Conservation (phyloP, 805 yeast species). For the Debaryomyces hansenii region DNA sequence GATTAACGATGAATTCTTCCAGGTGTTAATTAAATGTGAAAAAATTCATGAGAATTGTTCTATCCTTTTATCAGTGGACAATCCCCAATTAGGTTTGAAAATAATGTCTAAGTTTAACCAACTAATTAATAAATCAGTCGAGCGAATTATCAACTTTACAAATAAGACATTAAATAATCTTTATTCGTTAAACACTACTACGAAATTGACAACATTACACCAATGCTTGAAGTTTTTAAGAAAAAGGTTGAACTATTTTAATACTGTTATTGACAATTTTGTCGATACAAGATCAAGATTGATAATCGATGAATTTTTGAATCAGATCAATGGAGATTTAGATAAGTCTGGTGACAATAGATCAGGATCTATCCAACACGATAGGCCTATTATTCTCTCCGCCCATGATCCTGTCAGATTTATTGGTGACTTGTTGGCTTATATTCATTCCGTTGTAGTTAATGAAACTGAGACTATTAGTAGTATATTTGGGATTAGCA, state of each 20-base stretch:
- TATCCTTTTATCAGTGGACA: constrained; percentile 66
- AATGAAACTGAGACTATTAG: constrained; percentile 80
- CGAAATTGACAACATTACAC: constrained; percentile 27
- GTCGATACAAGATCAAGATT: constrained; percentile 65
- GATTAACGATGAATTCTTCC: constrained; percentile 57
- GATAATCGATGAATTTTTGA: constrained; percentile 65
- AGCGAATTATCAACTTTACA: constrained; percentile 28
- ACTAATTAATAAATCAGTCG: constrained; percentile 44
- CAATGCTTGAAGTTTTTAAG: constrained; percentile 29
- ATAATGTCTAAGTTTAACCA: constrained; percentile 60
- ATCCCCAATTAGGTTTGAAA: constrained; percentile 62
- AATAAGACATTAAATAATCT: constrained; percentile 34
- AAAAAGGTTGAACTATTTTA: constrained; percentile 50
- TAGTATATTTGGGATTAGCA: constrained; percentile 47
- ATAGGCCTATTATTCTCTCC: constrained; percentile 57
- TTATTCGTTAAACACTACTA: constrained; percentile 24
- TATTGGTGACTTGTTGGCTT: constrained; percentile 85
- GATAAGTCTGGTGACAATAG: constrained; percentile 4
- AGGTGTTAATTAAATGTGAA: constrained; percentile 59
- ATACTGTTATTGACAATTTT: constrained; percentile 60
- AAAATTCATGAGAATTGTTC: constrained; percentile 66
- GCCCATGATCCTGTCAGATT: constrained; percentile 82
- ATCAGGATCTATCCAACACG: constrained; percentile 3
- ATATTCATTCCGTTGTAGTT: constrained; percentile 80
- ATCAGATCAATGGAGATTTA: constrained; percentile 47